These are phyloP conservation scores for Scheffersomyces stipitis DNA, from an alignment of 805 yeast species.

Conservation along the genomic window DNA sequence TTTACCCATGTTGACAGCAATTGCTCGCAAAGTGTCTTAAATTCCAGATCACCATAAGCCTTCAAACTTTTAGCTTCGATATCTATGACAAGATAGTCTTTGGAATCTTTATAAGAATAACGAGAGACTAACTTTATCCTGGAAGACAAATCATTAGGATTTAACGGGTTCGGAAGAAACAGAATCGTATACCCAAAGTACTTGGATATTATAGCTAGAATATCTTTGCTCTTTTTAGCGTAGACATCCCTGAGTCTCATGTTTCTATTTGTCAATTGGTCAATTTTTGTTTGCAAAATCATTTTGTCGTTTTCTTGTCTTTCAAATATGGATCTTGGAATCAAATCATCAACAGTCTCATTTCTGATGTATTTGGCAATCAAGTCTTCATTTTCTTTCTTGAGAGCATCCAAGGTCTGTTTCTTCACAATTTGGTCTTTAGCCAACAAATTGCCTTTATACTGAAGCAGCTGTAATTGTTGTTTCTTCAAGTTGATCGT, in stretches of 20 bases:
- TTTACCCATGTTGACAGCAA: constrained; percentile 66
- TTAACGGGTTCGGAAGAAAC: constrained; percentile 48
- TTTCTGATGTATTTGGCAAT: constrained; percentile 26
- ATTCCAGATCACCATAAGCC: constrained; percentile 44
- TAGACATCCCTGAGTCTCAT: constrained; percentile 57
- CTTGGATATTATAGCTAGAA: constrained; percentile 63
- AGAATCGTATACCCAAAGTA: constrained; percentile 75
- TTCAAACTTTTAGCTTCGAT: constrained; percentile 53
- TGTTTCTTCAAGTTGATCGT: constrained; percentile 18
- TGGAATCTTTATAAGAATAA: constrained; percentile 27
- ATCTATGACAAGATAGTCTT: constrained; percentile 56
- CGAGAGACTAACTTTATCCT: constrained; percentile 55
- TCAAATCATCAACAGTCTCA: constrained; percentile 20
- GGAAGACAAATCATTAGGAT: constrained; percentile 47
- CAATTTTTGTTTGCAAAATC: constrained; percentile 46
- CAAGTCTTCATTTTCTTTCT: constrained; percentile 60
- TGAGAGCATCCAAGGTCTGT: constrained; percentile 48
- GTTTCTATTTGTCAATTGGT: constrained; percentile 50
- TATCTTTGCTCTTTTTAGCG: constrained; percentile 66
- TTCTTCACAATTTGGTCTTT: constrained; percentile 62
- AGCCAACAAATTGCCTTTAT: constrained; percentile 64
- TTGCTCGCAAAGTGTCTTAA: constrained; percentile 42
- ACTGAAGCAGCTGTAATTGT: constrained; percentile 52
- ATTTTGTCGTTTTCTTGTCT: constrained; percentile 56
- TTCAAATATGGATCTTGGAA: constrained; percentile 67